Evolutionary conservation across 164 flowering plant species (phyloP), one percentile per base, ranked within the genome.

Genomic region (Annona cherimola): DNA sequence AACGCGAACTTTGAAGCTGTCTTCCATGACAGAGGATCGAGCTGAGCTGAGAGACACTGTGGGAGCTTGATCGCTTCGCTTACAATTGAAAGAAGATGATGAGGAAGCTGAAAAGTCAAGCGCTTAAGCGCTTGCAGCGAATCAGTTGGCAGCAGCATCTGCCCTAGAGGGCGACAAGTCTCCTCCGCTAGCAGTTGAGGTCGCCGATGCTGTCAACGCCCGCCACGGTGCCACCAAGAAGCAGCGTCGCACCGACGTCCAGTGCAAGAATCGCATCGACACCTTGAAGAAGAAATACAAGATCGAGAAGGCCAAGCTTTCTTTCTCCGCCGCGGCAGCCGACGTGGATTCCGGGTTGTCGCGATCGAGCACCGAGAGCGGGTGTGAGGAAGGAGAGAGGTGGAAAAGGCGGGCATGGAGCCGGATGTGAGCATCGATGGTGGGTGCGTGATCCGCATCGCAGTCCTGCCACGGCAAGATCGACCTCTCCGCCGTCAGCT

Each of bases 181-280:
- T n/a, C 74, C 93, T 92, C 78, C 93, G 96, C 5, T 96, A 90
- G 83, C 84, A 86, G 74, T 90, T 90, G 89, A 85, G 35, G 97
- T 94, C 39, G 93, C 98, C 20, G 94, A 88, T 66, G 86, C 91
- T 62, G 98, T 94, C 41, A 92, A 90, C 84, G 76, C 86, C 45
- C 79, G 81, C 63, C 93, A 89, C 65, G 91, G 86, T 66, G 81
- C 79, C 67, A 75, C 74, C 39, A 89, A 84, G 81, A 88, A 88
- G 81, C 74, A 81, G 14, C 83, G 86, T 42, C 88, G 97, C 54
- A 89, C 97, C 72, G 96, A 92, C 62, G 87, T 89, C 19, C 98
- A 94, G 83, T 94, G 98, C 69, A 94, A 92, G 87, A 94, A 94
- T 76, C 90, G 98, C 69, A 87, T 94, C 83, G 98, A 94, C 72